Base-by-base conservation (phyloP, 768 basidiomycete species). In the Naganishia randhawae region DNA sequence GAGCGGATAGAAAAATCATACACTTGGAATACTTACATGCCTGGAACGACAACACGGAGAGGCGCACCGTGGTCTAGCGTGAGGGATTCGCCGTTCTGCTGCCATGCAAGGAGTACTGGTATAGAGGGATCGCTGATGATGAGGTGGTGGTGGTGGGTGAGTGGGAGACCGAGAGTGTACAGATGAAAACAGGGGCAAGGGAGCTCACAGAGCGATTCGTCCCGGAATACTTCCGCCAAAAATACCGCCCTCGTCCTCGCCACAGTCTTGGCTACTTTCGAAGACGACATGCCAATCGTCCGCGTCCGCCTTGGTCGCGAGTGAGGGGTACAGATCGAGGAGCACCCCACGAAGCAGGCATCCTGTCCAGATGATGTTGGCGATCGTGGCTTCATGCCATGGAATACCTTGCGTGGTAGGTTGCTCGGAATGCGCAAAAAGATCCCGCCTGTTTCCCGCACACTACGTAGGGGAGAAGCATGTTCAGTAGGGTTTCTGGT, bases 321-420 rank as follows among this genome's bases (percentile, higher is more conserved):
- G 74, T 11, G 22, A 39, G 8, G 57, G 57, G 39, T 81, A 78
- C 32, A 51, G 51, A 27, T 53, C 39, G 13, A 42, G 29, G 67
- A 90, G 82, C 32, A 89, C 72, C 65, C 88, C 85, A 25, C 84
- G 81, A 11, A 90, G 77, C 0, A 82, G 81, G 0, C 84, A 84
- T 17, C 89, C 89, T 3, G 83, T 82, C 88, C 89, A 90, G 67
- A 80, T 82, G 72, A 84, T 85, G 75, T 89, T 89, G 66, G 85
- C 85, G 53, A 88, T 85, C n/a, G 86, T 87, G 22, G 86, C 88
- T 67, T 87, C 86, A 25, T 82, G 82, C 87, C 87, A 89, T 0
- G 39, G 17, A 37, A 68, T 69, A 4, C 72, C 72, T 39, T 72
- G 48, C 39, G 72, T 71, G 0, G 67, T 8, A 3, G 41, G 67